phyloP scores from a whole-genome alignment of 305 asterid genomes.

The Solanum hybrid region DNA sequence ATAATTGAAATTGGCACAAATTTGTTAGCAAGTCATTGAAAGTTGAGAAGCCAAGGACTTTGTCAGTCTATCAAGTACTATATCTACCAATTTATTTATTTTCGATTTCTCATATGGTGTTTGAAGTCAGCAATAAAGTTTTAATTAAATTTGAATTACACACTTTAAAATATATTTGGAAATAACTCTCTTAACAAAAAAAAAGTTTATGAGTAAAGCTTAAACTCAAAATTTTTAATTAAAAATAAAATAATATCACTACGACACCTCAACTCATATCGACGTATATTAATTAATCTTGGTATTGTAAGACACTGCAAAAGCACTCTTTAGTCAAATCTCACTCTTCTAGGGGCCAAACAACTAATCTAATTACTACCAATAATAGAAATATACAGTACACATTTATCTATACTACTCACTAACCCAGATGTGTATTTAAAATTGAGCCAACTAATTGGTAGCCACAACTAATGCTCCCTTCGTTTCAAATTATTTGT shows the following conservation, averaged over 20 bases:
- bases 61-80: background rate
- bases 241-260: too few relatives aligned
- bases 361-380: background rate
- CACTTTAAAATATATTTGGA: rapidly evolving
- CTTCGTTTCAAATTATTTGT: background rate
- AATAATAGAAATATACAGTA: background rate
- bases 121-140: too few relatives aligned
- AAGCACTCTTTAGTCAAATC: background rate
- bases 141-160: rapidly evolving
- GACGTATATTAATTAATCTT: background rate
- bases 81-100: background rate
- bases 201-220: rapidly evolving
- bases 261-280: rapidly evolving
- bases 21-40: background rate
- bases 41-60: background rate
- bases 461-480: background rate
- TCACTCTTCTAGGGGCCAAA: background rate
- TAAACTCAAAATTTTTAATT: too few relatives aligned
- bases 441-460: background rate
- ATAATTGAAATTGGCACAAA: background rate
- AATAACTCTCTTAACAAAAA: rapidly evolving
- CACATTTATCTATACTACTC: background rate
- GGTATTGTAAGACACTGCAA: background rate
- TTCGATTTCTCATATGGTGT: background rate
- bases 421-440: background rate